Percentiles rank a stretch among this genome's conserved stretches.
phyloP scores from a whole-genome alignment of 1,139 yeast genomes.

The Groenewaldozyma auringiensis region DNA sequence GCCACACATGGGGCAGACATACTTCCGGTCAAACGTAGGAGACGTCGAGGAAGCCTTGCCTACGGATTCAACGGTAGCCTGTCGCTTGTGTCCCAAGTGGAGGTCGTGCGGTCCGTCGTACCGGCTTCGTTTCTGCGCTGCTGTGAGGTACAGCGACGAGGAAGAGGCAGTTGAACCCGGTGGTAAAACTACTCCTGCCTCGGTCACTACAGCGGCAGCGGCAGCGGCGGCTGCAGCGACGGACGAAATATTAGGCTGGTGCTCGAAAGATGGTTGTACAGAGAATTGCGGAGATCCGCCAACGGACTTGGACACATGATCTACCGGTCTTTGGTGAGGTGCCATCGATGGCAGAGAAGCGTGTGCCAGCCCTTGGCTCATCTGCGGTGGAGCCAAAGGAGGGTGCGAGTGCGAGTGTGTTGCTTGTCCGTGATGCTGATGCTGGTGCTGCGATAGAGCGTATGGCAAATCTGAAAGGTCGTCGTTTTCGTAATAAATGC shows the following conservation, averaged over 20 bases:
- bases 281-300: background rate
- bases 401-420: background rate
- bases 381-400: background rate
- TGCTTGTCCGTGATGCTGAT: background rate
- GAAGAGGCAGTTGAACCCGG: background rate
- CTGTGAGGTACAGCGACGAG: background rate
- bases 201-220: conserved; percentile 2
- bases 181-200: too few species aligned
- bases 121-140: background rate
- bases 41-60: background rate
- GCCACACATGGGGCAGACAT: conserved; percentile 48
- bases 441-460: background rate
- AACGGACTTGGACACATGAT: background rate
- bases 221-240: conserved; percentile 3
- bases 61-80: background rate
- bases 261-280: background rate
- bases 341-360: background rate
- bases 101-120: background rate
- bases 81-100: background rate
- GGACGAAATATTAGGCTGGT: background rate
- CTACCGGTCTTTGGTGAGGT: background rate
- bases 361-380: background rate
- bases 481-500: background rate
- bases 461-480: background rate
- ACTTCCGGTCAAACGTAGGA: conserved; percentile 17